Evolutionary conservation across 768 basidiomycete species (phyloP).

Genomic region (Mycena haematopus): DNA sequence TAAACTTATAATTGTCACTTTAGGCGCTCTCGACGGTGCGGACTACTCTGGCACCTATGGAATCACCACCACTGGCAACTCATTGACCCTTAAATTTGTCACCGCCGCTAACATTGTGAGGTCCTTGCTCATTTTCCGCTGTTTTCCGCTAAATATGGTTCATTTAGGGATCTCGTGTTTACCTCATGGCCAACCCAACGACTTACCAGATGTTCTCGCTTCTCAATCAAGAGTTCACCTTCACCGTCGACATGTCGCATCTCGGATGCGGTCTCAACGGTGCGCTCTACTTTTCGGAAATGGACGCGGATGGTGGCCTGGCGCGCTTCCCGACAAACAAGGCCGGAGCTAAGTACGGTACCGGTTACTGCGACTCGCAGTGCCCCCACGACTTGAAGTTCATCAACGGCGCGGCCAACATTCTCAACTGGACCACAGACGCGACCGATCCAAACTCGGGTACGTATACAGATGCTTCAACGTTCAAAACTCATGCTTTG

Average conservation of each 20-base stretch:
- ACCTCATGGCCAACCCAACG: conserved; percentile 53
- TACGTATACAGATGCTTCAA: too few relatives aligned
- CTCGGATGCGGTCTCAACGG: conserved; percentile 60
- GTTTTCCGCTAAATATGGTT: conserved; percentile 37
- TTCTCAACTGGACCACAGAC: conserved; percentile 10
- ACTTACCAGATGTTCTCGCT: conserved; percentile 58
- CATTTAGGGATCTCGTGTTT: conserved; percentile 40
- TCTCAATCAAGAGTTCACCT: conserved; percentile 62
- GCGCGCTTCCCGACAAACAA: conserved; percentile 41
- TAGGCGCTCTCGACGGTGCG: too few relatives aligned
- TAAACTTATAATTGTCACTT: background rate
- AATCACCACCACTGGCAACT: conserved; percentile 52
- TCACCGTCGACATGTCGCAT: conserved; percentile 64
- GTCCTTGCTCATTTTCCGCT: conserved; percentile 1
- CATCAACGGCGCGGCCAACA: conserved; percentile 17
- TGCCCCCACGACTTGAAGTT: conserved; percentile 7
- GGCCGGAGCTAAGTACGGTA: conserved; percentile 60
- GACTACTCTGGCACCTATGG: conserved; percentile 49
- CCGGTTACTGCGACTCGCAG: conserved; percentile 29
- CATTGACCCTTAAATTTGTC: conserved; percentile 53
- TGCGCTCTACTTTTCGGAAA: conserved; percentile 65
- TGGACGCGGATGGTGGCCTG: conserved; percentile 64
- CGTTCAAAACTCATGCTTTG: too few relatives aligned
- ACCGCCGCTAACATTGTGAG: conserved; percentile 32
- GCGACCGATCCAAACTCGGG: conserved; percentile 10